phyloP scores from a whole-genome alignment of 176 grass and related monocot genomes.

The Bromus sterilis region DNA sequence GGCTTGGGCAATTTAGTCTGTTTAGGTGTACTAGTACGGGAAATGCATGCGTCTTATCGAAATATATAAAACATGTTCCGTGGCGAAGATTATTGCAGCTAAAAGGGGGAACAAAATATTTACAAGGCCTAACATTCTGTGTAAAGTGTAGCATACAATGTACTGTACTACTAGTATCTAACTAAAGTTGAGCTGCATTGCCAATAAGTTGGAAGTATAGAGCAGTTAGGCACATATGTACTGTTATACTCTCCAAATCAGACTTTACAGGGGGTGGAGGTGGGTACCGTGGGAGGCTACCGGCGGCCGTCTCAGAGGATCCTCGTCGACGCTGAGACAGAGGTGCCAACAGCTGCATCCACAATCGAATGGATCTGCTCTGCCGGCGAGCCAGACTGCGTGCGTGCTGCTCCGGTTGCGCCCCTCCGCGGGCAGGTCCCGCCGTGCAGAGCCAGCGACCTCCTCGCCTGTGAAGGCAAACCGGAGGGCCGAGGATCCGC shows the following conservation, averaged over 20 bases:
- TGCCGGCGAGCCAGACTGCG: neutral
- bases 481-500: neutral
- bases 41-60: neutral
- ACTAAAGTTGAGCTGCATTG: too few relatives aligned
- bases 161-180: too few relatives aligned
- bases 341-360: neutral
- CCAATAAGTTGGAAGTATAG: too few relatives aligned
- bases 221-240: too few relatives aligned
- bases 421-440: neutral
- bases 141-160: neutral
- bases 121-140: neutral
- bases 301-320: neutral
- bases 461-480: neutral
- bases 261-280: neutral
- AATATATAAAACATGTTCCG: neutral
- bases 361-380: neutral
- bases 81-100: neutral
- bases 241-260: too few relatives aligned
- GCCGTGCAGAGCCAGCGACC: neutral
- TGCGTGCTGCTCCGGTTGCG: neutral
- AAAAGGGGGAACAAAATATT: neutral
- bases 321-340: neutral
- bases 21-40: neutral
- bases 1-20: neutral
- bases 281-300: neutral